phyloP scores from a whole-genome alignment of 1,284 basidiomycete species.

The Agaricales sp. region DNA sequence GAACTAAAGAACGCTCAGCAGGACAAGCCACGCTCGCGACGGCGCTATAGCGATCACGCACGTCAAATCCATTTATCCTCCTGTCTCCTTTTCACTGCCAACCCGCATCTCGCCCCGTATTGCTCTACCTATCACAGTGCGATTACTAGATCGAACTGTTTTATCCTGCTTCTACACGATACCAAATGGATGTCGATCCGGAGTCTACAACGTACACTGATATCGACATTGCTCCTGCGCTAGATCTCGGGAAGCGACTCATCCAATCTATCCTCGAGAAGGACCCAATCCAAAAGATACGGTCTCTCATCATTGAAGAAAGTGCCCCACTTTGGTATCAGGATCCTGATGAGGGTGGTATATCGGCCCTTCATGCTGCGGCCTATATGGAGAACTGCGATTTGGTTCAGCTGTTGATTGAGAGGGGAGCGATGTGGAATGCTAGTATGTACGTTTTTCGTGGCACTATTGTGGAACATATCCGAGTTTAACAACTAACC shows the following conservation, averaged over 20 bases:
- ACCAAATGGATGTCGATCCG: not conserved
- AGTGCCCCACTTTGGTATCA: conserved; percentile 91
- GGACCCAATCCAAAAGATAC: conserved; percentile 38
- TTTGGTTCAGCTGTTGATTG: conserved; percentile 58
- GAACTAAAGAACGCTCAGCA: too few species aligned
- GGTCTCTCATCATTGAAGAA: conserved; percentile 41
- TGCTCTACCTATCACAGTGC: too few species aligned
- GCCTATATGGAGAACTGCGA: conserved; percentile 61
- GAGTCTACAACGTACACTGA: conserved; percentile 12
- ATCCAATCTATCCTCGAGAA: conserved; percentile 47
- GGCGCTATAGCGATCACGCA: too few species aligned
- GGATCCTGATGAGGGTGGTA: conserved; percentile 64
- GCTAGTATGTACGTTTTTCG: conserved; percentile 38
- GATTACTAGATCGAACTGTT: too few species aligned
- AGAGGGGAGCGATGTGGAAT: conserved; percentile 90
- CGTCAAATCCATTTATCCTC: too few species aligned
- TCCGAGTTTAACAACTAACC: conserved; percentile 2
- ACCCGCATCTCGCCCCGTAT: too few species aligned
- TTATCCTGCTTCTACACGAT: too few species aligned
- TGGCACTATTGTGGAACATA: not conserved
- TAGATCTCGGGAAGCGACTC: conserved; percentile 45
- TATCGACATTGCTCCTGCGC: conserved; percentile 28
- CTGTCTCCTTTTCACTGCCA: too few species aligned
- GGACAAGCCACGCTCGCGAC: too few species aligned
- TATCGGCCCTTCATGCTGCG: conserved; percentile 83